Evolutionary conservation across 106 monocot species (phyloP).

Genomic region (Phalaenopsis equestris): DNA sequence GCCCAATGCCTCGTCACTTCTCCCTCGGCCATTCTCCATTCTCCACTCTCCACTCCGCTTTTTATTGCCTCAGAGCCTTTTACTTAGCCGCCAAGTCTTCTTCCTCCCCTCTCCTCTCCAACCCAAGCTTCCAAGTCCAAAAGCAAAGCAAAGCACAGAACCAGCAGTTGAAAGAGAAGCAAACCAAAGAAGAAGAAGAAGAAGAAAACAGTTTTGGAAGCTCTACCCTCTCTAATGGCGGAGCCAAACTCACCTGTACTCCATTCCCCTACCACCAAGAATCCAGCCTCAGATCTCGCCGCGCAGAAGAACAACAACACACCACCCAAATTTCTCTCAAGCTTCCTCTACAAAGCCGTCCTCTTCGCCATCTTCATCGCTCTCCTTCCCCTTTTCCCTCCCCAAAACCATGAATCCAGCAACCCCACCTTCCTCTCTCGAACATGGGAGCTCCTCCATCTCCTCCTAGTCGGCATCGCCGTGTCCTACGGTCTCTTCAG

Average conservation of each 20-base stretch:
- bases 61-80: not conserved
- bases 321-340: conserved; percentile 8
- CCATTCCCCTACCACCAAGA: conserved; percentile 6
- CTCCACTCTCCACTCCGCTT: not conserved
- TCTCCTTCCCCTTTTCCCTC: conserved; percentile 47
- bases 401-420: conserved; percentile 24
- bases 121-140: not conserved
- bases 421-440: conserved; percentile 40
- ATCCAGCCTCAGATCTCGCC: not conserved
- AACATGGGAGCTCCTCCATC: conserved; percentile 74
- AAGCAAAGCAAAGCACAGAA: conserved; percentile 3
- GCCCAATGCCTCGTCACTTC: not conserved
- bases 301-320: not conserved
- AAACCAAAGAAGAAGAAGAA: not conserved
- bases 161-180: not conserved
- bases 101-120: not conserved
- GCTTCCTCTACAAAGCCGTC: conserved; percentile 37
- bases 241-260: conserved; percentile 10
- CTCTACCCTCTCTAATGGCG: conserved; percentile 36
- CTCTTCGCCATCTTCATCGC: conserved; percentile 35
- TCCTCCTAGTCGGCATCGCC: conserved; percentile 75
- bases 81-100: conserved; percentile 8
- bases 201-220: not conserved
- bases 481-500: conserved; percentile 86
- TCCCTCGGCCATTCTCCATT: not conserved